Conservation (phyloP, 306 rosid genomes). For the Casuarina cunninghamiana region DNA sequence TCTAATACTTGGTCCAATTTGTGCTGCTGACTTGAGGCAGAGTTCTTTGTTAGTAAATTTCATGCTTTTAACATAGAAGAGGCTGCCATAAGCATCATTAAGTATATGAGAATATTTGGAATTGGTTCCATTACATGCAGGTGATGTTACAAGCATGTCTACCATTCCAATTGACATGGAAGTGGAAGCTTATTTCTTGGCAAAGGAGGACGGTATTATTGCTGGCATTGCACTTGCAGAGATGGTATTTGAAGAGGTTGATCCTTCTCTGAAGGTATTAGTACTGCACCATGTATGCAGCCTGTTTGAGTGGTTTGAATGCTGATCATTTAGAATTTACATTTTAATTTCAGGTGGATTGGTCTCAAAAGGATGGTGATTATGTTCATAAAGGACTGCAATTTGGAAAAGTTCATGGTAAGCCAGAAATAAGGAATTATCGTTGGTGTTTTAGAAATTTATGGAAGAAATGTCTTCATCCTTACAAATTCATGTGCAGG, state of each 20-base stretch:
- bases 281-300: slow-evolving; percentile 23
- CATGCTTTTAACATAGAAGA: neutral
- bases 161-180: slow-evolving; percentile 75
- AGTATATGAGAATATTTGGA: neutral
- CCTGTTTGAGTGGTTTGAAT: slow-evolving; percentile 20
- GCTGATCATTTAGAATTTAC: slow-evolving; percentile 17
- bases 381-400: slow-evolving; percentile 66
- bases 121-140: slow-evolving; percentile 33
- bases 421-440: slow-evolving; percentile 23
- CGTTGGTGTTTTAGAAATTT: slow-evolving; percentile 24
- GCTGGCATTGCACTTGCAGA: slow-evolving; percentile 88
- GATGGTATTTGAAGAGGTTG: slow-evolving; percentile 79
- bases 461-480: slow-evolving; percentile 18
- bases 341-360: slow-evolving; percentile 67
- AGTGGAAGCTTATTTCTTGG: slow-evolving; percentile 88
- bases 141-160: slow-evolving; percentile 84
- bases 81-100: neutral
- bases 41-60: neutral
- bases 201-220: slow-evolving; percentile 81
- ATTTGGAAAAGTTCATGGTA: slow-evolving; percentile 87
- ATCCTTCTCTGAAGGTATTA: slow-evolving; percentile 76
- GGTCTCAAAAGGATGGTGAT: slow-evolving; percentile 85
- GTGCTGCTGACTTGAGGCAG: neutral
- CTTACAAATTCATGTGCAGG: slow-evolving; percentile 50
- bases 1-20: neutral